Evolutionary conservation across 2,329 filamentous ascomycete genomes (phyloP).

Genomic region (Talaromyces pinophilus): DNA sequence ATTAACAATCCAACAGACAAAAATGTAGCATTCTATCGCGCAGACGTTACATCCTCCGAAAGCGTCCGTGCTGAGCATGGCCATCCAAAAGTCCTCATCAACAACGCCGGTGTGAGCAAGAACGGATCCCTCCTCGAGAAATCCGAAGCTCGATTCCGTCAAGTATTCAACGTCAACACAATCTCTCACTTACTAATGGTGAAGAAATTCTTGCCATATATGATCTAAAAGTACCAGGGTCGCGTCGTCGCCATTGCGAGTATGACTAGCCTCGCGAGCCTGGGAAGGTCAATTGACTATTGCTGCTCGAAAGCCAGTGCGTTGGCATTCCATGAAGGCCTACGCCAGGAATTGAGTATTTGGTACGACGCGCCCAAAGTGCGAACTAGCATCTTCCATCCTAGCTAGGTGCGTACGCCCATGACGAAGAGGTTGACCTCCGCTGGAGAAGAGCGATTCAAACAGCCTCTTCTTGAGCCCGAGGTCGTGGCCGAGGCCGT

Average conservation of each 20-base stretch:
- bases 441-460: neutral
- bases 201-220: neutral
- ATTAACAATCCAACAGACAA: neutral
- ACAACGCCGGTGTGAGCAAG: neutral
- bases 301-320: neutral
- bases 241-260: conserved; percentile 6
- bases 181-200: neutral
- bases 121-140: neutral
- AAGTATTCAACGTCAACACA: neutral
- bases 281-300: neutral
- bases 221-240: neutral
- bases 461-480: neutral
- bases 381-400: neutral
- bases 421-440: neutral
- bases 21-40: neutral
- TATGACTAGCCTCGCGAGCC: neutral
- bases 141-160: neutral
- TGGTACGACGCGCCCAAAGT: neutral
- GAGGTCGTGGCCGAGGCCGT: neutral
- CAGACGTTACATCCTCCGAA: neutral
- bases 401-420: conserved; percentile 2
- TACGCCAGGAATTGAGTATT: conserved; percentile 1
- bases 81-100: neutral
- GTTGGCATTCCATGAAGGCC: neutral
- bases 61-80: neutral